Conservation (phyloP, 371 early-diverging fungal genomes). For the Cokeromyces recurvatus region DNA sequence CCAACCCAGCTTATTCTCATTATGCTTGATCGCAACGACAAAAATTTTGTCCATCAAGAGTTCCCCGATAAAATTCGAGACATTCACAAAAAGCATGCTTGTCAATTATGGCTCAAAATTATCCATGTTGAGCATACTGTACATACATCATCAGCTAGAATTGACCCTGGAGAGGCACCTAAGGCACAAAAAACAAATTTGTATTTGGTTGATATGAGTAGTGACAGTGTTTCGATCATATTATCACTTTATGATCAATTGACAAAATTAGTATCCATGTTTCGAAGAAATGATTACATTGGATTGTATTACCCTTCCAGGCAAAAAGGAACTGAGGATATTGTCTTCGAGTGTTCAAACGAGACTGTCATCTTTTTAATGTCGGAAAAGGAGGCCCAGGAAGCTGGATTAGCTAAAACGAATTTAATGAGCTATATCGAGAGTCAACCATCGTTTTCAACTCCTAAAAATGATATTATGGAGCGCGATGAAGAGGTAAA, state of each 20-base stretch:
- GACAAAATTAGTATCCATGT: constrained; percentile 17
- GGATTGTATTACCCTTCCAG: constrained; percentile 18
- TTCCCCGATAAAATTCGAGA: constrained; percentile 18
- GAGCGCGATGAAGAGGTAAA: constrained; percentile 35
- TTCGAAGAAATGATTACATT: constrained; percentile 33
- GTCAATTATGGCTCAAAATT: constrained; percentile 32
- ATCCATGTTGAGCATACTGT: constrained; percentile 25
- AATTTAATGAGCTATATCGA: constrained; percentile 13
- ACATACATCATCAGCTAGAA: constrained; percentile 9
- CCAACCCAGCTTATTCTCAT: constrained; percentile 31
- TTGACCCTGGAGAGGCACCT: neutral
- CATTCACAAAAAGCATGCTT: constrained; percentile 1
- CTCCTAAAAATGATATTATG: constrained; percentile 18
- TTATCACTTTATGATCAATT: constrained; percentile 34
- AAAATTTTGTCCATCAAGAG: constrained; percentile 20
- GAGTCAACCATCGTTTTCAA: neutral
- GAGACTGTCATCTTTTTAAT: constrained; percentile 36
- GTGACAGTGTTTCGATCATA: constrained; percentile 22
- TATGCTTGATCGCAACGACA: constrained; percentile 21
- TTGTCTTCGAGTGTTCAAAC: constrained; percentile 22
- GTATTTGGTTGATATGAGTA: constrained; percentile 29
- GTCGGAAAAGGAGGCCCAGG: constrained; percentile 37
- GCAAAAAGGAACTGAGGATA: constrained; percentile 3
- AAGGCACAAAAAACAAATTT: constrained; percentile 23
- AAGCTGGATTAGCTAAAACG: constrained; percentile 21